A percentile compares a stretch with the other conserved stretches of the same genome.
Conservation (phyloP, 2,329 filamentous ascomycete species). For the Verticillium tricorpus region DNA sequence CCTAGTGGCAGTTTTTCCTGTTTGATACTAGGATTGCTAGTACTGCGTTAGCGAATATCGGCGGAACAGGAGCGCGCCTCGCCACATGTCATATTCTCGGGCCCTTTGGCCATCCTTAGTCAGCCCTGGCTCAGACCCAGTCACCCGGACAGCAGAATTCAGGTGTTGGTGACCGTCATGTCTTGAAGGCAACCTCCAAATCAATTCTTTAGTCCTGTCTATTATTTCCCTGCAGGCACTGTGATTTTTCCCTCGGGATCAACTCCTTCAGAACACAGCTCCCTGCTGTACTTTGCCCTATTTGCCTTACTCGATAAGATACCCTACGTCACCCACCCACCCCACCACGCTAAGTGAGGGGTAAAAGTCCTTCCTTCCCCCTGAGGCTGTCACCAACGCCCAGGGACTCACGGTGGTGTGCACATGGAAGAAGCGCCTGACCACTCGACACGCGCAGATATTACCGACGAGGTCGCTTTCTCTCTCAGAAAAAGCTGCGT, state of each 20-base stretch:
- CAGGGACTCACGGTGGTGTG: not conserved
- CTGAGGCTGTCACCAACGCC: not conserved
- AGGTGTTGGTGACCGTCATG: not conserved
- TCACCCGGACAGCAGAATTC: not conserved
- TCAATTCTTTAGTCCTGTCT: not conserved
- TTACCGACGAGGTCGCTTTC: not conserved
- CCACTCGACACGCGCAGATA: not conserved
- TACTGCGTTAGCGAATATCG: not conserved
- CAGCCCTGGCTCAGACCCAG: not conserved
- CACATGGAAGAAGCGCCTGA: not conserved
- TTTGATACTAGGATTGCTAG: not conserved
- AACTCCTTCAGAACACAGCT: not conserved
- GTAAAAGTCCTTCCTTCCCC: not conserved
- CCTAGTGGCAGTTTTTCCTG: too few species aligned
- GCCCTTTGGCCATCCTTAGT: not conserved
- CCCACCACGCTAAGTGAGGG: not conserved
- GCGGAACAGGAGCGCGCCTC: not conserved
- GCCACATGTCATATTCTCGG: not conserved
- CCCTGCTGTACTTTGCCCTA: not conserved
- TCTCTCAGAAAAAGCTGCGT: slow-evolving; percentile 23
- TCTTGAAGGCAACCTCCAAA: not conserved
- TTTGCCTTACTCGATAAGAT: not conserved
- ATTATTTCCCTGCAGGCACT: too few species aligned
- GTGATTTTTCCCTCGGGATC: not conserved
- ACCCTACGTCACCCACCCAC: not conserved